Conservation (phyloP, 2,329 filamentous ascomycete genomes). For the Cytospora paraplurivora region DNA sequence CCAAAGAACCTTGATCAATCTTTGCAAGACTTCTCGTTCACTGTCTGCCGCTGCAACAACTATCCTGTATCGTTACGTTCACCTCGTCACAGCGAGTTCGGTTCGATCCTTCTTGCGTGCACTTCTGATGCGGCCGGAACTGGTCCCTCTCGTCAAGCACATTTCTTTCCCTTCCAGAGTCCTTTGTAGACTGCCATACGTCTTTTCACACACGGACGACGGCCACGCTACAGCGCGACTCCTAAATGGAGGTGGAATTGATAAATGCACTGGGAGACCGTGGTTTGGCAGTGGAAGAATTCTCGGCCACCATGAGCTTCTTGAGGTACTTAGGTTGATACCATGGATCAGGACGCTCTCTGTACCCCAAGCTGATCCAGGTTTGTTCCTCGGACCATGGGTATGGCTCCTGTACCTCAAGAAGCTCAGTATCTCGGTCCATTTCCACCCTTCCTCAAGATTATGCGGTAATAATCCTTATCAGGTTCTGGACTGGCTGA, state of each 20-base stretch:
- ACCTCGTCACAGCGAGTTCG: neutral
- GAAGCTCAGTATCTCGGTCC: constrained; percentile 1
- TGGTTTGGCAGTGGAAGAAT: neutral
- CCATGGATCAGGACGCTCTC: constrained; percentile 2
- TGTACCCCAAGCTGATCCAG: neutral
- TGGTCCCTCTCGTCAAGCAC: constrained; percentile 3
- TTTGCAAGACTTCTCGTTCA: constrained; percentile 6
- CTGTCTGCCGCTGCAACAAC: constrained; percentile 5
- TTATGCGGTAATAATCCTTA: neutral
- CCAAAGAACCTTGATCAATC: constrained; percentile 1
- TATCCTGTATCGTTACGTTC: constrained; percentile 11
- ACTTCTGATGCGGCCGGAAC: neutral
- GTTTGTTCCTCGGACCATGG: neutral
- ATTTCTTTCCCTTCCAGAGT: neutral
- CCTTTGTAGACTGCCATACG: neutral
- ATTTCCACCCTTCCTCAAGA: neutral
- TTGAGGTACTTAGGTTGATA: neutral
- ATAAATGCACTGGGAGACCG: neutral
- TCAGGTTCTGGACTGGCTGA: neutral
- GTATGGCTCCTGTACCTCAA: neutral
- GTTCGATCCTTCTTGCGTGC: constrained; percentile 1
- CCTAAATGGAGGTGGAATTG: neutral
- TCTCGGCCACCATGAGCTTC: neutral
- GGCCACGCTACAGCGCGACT: neutral
- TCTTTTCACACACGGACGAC: neutral